phyloP scores from a whole-genome alignment of 2,329 filamentous ascomycete genomes.

The Aspergillus phoenicis region DNA sequence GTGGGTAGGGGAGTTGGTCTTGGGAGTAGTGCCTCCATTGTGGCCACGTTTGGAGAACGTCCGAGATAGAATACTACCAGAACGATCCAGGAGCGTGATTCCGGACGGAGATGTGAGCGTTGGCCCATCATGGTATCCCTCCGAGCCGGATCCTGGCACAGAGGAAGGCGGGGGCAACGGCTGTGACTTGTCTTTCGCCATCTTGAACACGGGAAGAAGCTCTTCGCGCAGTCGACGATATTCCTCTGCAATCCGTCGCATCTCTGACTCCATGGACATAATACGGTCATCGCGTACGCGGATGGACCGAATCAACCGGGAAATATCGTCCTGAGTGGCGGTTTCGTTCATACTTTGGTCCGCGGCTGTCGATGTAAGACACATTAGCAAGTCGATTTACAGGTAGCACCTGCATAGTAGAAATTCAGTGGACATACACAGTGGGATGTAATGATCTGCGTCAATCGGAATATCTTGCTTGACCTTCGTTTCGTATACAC shows the following conservation, averaged over 20 bases:
- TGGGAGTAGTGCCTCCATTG: constrained; percentile 70
- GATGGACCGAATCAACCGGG: constrained; percentile 85
- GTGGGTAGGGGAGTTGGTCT: constrained; percentile 74
- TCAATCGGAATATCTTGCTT: constrained; percentile 90
- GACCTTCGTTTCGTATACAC: constrained; percentile 93
- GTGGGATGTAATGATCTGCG: constrained; percentile 87
- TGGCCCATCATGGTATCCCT: constrained; percentile 38
- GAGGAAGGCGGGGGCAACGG: constrained; percentile 68
- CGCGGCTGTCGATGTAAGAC: constrained; percentile 63
- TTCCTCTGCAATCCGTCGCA: constrained; percentile 82
- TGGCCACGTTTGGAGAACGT: constrained; percentile 75
- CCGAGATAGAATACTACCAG: constrained; percentile 63
- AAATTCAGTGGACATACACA: constrained; percentile 64
- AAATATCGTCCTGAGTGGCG: constrained; percentile 90
- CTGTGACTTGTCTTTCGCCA: constrained; percentile 89
- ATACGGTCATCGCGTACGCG: constrained; percentile 89
- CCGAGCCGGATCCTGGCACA: constrained; percentile 22
- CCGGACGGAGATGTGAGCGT: constrained; percentile 42
- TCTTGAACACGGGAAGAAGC: constrained; percentile 82
- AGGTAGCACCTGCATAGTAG: constrained; percentile 7
- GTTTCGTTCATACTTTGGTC: constrained; percentile 85
- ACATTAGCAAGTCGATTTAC: constrained; percentile 14
- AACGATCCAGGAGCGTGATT: constrained; percentile 38
- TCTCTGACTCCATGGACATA: constrained; percentile 76
- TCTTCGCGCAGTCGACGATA: constrained; percentile 88